Conservation (phyloP, 2,329 filamentous ascomycete species). For the Nothopassalora personata region DNA sequence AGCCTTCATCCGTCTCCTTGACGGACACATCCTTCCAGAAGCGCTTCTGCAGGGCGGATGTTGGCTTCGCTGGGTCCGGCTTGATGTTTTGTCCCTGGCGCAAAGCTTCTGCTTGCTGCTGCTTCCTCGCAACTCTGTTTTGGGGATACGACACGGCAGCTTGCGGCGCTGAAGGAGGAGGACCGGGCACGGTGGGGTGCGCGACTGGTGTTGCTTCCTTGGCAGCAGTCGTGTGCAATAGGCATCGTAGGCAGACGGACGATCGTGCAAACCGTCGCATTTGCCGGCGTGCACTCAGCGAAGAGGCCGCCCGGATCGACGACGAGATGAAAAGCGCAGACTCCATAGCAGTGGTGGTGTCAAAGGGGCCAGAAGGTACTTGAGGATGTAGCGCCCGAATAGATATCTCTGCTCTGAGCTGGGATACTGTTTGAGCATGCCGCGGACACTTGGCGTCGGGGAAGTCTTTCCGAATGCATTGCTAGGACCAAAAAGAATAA, state of each 20-base stretch:
- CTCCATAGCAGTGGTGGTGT: slow-evolving; percentile 17
- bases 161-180: slow-evolving; percentile 54
- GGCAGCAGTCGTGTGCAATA: slow-evolving; percentile 41
- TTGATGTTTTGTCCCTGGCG: slow-evolving; percentile 42
- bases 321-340: slow-evolving; percentile 12
- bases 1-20: slow-evolving; percentile 55
- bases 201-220: slow-evolving; percentile 52
- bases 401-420: neutral
- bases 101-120: slow-evolving; percentile 47
- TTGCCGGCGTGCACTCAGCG: slow-evolving; percentile 28
- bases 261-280: slow-evolving; percentile 5
- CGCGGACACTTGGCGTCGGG: neutral
- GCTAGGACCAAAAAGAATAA: neutral
- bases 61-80: slow-evolving; percentile 41
- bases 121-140: slow-evolving; percentile 45
- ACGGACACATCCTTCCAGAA: slow-evolving; percentile 87
- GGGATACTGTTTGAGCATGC: neutral
- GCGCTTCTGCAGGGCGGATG: slow-evolving; percentile 57
- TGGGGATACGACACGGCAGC: slow-evolving; percentile 45
- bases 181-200: slow-evolving; percentile 53
- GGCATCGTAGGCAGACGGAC: slow-evolving; percentile 30
- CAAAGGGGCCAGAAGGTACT: neutral
- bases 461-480: neutral
- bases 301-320: slow-evolving; percentile 27
- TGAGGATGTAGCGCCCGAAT: neutral